These are phyloP conservation scores for Nemania diffusa DNA, from an alignment of 2,329 filamentous ascomycete genomes.

Conservation along the genomic window DNA sequence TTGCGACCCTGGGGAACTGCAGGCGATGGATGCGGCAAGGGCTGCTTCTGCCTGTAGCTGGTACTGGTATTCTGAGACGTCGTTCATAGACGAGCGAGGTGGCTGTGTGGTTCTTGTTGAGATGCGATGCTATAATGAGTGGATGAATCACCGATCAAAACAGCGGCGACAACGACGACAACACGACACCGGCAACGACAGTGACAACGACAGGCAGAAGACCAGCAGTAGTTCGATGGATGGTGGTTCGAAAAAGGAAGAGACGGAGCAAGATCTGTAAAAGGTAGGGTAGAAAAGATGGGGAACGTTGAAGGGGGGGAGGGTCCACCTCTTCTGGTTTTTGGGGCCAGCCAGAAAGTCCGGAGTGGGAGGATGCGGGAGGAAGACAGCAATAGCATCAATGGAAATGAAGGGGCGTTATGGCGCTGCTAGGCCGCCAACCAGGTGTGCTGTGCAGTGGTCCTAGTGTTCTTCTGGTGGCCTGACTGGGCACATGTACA, in stretches of 20 bases:
- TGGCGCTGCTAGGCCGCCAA: slow-evolving; percentile 27
- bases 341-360: slow-evolving; percentile 4
- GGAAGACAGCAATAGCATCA: slow-evolving; percentile 11
- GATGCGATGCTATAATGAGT: slow-evolving; percentile 4
- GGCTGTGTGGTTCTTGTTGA: neutral
- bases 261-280: slow-evolving; percentile 33
- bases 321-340: slow-evolving; percentile 23
- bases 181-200: slow-evolving; percentile 2
- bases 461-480: slow-evolving; percentile 10
- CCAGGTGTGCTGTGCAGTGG: slow-evolving; percentile 18
- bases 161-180: slow-evolving; percentile 1
- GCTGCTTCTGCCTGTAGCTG: slow-evolving; percentile 7
- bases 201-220: neutral
- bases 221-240: neutral
- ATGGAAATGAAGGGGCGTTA: slow-evolving; percentile 39
- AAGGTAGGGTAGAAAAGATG: slow-evolving; percentile 37
- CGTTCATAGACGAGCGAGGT: neutral
- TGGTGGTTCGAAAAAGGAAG: slow-evolving; percentile 30
- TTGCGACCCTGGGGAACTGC: slow-evolving; percentile 31
- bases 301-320: slow-evolving; percentile 33
- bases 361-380: slow-evolving; percentile 9
- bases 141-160: slow-evolving; percentile 9
- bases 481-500: slow-evolving; percentile 26
- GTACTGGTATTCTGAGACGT: too few relatives aligned
- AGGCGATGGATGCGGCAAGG: slow-evolving; percentile 29